Percentiles rank a stretch among this genome's conserved stretches.
Conservation (phyloP, 495 filamentous ascomycete genomes). For the Annulohypoxylon nitens region DNA sequence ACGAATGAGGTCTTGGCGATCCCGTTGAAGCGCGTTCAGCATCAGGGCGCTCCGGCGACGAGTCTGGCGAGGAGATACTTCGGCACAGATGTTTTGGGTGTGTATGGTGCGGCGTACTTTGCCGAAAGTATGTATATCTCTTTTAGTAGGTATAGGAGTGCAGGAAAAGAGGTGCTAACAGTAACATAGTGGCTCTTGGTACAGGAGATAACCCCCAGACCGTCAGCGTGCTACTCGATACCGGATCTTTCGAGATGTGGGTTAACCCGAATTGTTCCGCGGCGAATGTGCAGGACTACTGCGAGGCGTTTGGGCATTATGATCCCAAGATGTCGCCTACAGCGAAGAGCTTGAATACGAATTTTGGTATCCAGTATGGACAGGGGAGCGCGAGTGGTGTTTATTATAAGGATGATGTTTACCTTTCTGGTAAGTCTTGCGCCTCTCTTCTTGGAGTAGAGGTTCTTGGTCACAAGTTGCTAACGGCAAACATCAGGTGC, state of each 20-base stretch:
- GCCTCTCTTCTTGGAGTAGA: neutral
- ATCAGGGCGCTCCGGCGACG: constrained; percentile 43
- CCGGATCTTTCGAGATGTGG: constrained; percentile 62
- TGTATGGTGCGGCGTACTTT: constrained; percentile 50
- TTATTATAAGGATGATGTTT: constrained; percentile 57
- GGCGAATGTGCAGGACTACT: constrained; percentile 46
- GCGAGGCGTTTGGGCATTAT: constrained; percentile 49
- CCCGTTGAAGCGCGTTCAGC: constrained; percentile 41
- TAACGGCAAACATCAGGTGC: constrained; percentile 45
- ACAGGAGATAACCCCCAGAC: constrained; percentile 46
- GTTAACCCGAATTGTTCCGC: constrained; percentile 57
- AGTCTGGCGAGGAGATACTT: constrained; percentile 46
- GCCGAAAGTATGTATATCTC: constrained; percentile 49
- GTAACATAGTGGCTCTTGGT: constrained; percentile 45
- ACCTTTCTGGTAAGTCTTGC: constrained; percentile 47
- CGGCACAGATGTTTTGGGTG: constrained; percentile 43
- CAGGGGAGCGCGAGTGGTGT: constrained; percentile 38
- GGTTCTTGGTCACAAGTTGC: neutral
- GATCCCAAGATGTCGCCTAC: constrained; percentile 51
- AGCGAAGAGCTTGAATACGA: constrained; percentile 40
- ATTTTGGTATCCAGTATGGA: constrained; percentile 55
- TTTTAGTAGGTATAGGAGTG: too few species aligned
- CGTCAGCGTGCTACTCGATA: constrained; percentile 60
- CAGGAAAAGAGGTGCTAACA: too few species aligned
- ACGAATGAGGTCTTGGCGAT: constrained; percentile 36